Evolutionary conservation across 106 monocot genomes (phyloP), one percentile per base, ranked within the genome.

Genomic region (Dendrobium catenatum): DNA sequence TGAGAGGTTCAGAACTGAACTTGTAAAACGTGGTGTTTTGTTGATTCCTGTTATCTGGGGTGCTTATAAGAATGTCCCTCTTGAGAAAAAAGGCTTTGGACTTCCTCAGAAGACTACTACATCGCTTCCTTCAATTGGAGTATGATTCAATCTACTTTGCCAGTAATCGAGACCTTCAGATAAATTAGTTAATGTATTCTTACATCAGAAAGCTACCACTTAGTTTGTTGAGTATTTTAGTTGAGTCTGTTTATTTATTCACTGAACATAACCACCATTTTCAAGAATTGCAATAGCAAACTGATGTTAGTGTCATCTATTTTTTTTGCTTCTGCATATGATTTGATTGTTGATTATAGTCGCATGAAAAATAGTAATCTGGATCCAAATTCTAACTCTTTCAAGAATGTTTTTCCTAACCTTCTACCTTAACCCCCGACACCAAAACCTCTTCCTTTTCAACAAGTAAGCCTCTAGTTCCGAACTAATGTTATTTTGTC

Each of bases 61-160:
- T 83, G 81, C 80, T 43, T 84, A 83, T 40, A 88, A 55, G 80
- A 81, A 80, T 74, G 79, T 31, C 77, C 26, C 89, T 44, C 47
- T 85, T 55, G 90, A 88, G 81, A 94, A 79, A 83, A 93, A 91
- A 77, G 97, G 91, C 31, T 92, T 89, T 83, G 89, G 92, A 29
- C 64, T 76, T 86, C 61, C 88, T 33, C 16, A 79, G 72, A 92
- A 83, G 82, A 77, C 87, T 76, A 76, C 89, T 58, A 54, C 89
- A 26, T 83, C 97, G 54, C 88, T 95, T 86, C 91, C 94, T 79
- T 94, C 94, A 37, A 87, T 92, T 80, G 97, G 97, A 89, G 97
- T 98, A 86, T 84, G 85, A 79, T 79, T 78, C 64, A 66, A 26
- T 66, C 64, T 66, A 66, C 15, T 66, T 24, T 66, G 6, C 64